Evolutionary conservation across 331 rosid genomes (phyloP), one percentile per base, ranked within the genome.

Genomic region (Ulmus americana): DNA sequence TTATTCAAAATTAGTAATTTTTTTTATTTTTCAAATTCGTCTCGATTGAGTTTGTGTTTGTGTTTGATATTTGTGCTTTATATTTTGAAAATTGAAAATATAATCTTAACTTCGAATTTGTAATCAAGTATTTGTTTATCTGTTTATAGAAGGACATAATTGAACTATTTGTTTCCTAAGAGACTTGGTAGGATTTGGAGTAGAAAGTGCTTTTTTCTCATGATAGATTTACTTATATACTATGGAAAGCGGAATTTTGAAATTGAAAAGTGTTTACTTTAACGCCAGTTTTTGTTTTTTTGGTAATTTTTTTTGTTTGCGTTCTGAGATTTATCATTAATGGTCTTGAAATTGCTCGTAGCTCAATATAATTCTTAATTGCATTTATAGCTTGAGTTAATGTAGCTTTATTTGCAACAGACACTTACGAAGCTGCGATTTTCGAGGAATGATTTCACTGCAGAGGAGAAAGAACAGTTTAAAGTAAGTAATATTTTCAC

Each of bases 401-500:
- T 67, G 71, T 11, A 46, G 13, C 70, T 70, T 67, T 41, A 69
- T 57, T 63, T 79, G 64, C 71, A 35, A 45, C 73, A 92, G 98
- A 89, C 97, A 4, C 77, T 92, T 28, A 94, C 95, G 10, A 94
- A 94, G 95, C 79, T 94, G 77, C 86, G 98, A 59, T 89, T 89
- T 79, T 82, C 85, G 8, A 82, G 98, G 65, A 81, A 87, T 70
- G 67, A 68, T 69, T 85, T 90, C 20, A 83, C 76, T 39, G 82
- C 77, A 45, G 78, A 49, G 35, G 98, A 89, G 77, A 72, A 73
- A 84, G 80, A 77, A 61, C 77, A 72, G 28, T 89, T 86, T 71
- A 71, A 74, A 42, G 98, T 71, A 74, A 42, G 98, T 92, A 80
- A 79, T 40, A 51, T 74, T 53, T 13, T 13, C 40, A 38, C 49